phyloP scores from a whole-genome alignment of 2,329 filamentous ascomycete species.

The Scleromitrula shiraiana region DNA sequence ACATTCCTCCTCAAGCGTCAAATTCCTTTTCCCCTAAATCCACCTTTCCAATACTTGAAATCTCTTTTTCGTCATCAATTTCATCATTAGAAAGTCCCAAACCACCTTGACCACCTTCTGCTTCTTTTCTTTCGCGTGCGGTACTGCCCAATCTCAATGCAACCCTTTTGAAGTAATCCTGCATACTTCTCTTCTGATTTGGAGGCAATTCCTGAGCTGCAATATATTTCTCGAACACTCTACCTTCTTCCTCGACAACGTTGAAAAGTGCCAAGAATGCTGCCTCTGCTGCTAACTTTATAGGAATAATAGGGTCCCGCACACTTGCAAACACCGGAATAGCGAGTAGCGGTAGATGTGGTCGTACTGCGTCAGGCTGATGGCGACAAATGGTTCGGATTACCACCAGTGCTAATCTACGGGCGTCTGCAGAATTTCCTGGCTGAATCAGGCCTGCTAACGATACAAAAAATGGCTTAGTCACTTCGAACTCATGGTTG shows the following conservation, averaged over 20 bases:
- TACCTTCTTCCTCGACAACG: constrained; percentile 78
- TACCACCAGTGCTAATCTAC: constrained; percentile 79
- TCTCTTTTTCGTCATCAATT: constrained; percentile 85
- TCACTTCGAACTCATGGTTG: constrained; percentile 63
- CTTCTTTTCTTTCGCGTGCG: constrained; percentile 80
- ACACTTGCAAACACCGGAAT: constrained; percentile 83
- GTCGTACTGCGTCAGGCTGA: constrained; percentile 71
- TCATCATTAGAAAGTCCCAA: constrained; percentile 85
- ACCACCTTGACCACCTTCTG: constrained; percentile 81
- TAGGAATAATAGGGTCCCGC: constrained; percentile 83
- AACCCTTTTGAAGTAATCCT: constrained; percentile 95
- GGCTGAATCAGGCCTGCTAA: constrained; percentile 69
- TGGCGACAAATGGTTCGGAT: constrained; percentile 76
- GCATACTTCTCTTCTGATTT: constrained; percentile 79
- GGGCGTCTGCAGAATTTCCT: constrained; percentile 71
- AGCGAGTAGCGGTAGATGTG: constrained; percentile 73
- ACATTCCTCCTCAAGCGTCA: constrained; percentile 22
- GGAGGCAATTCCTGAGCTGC: constrained; percentile 58
- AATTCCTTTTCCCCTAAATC: constrained; percentile 57
- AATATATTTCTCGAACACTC: constrained; percentile 89
- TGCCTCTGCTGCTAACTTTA: constrained; percentile 91
- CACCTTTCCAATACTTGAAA: constrained; percentile 90
- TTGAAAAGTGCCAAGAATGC: constrained; percentile 87
- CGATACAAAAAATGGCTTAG: constrained; percentile 72
- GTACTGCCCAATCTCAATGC: constrained; percentile 77